Percentiles rank a stretch among this genome's conserved stretches.
phyloP scores from a whole-genome alignment of 768 basidiomycete species.

The Phanerochaete carnosa region DNA sequence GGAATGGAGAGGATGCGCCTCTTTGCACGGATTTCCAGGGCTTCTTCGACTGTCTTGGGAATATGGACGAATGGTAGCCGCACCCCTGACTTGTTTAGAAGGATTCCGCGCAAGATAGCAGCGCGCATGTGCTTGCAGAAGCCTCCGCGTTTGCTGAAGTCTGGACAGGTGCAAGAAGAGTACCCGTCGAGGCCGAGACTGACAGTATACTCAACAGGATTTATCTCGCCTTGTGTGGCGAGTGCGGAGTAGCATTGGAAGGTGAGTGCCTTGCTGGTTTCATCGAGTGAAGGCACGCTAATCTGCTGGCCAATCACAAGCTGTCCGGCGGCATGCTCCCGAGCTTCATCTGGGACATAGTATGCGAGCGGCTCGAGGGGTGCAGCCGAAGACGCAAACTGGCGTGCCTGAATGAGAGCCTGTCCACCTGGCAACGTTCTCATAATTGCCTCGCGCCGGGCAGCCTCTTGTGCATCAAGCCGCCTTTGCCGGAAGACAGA shows the following conservation, averaged over 20 bases:
- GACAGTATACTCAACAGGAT: not conserved
- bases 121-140: slow-evolving; percentile 3
- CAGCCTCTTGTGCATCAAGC: not conserved
- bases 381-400: not conserved
- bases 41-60: not conserved
- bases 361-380: not conserved
- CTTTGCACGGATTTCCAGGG: too few species aligned
- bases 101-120: not conserved
- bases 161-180: not conserved
- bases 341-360: not conserved
- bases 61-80: not conserved
- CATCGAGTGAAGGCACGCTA: not conserved
- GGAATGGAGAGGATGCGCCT: too few species aligned
- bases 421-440: not conserved
- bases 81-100: not conserved
- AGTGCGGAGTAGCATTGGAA: slow-evolving; percentile 1
- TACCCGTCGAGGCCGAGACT: not conserved
- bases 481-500: slow-evolving; percentile 10
- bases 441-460: slow-evolving; percentile 6
- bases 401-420: not conserved
- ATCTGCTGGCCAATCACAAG: not conserved
- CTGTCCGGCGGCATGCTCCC: not conserved
- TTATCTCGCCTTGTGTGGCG: not conserved
- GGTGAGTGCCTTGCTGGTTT: not conserved
- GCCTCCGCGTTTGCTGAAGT: not conserved